phyloP scores from a whole-genome alignment of 164 flowering plant species.

The Vitis riparia region DNA sequence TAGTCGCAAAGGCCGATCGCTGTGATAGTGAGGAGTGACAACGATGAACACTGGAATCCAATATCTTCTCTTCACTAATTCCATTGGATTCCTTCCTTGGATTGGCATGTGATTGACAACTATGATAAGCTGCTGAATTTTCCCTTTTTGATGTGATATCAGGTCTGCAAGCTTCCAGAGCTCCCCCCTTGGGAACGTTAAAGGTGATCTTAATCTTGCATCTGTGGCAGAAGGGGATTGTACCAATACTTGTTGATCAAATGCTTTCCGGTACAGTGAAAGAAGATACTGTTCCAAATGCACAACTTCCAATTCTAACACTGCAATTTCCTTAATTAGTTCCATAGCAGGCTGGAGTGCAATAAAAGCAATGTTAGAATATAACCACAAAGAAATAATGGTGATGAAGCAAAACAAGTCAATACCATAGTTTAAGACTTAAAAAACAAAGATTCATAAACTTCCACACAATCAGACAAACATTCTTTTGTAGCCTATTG shows the following conservation, averaged over 20 bases:
- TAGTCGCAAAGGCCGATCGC: conserved; percentile 41
- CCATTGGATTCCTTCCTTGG: conserved; percentile 28
- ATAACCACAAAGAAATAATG: conserved; percentile 4
- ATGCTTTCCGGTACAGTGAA: conserved; percentile 69
- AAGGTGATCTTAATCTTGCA: conserved; percentile 35
- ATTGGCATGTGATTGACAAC: conserved; percentile 15
- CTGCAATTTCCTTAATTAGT: conserved; percentile 47
- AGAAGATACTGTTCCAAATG: conserved; percentile 60
- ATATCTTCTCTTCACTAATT: conserved; percentile 30
- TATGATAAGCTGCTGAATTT: conserved; percentile 24
- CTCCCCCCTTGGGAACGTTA: conserved; percentile 20
- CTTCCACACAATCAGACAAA: neutral
- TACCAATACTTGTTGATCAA: conserved; percentile 49
- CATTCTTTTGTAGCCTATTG: no score
- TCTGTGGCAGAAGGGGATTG: conserved; percentile 41
- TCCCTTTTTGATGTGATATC: conserved; percentile 30
- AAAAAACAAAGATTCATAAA: neutral
- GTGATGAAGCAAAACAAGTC: conserved; percentile 3
- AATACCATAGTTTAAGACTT: neutral
- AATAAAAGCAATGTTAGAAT: conserved; percentile 7
- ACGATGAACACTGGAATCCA: conserved; percentile 63
- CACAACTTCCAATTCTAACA: conserved; percentile 48
- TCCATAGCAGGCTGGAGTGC: conserved; percentile 41
- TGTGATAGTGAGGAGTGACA: conserved; percentile 80
- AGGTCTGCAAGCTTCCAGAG: conserved; percentile 30